Conservation (phyloP, 1,284 basidiomycete species). For the Sanghuangporus weigelae region DNA sequence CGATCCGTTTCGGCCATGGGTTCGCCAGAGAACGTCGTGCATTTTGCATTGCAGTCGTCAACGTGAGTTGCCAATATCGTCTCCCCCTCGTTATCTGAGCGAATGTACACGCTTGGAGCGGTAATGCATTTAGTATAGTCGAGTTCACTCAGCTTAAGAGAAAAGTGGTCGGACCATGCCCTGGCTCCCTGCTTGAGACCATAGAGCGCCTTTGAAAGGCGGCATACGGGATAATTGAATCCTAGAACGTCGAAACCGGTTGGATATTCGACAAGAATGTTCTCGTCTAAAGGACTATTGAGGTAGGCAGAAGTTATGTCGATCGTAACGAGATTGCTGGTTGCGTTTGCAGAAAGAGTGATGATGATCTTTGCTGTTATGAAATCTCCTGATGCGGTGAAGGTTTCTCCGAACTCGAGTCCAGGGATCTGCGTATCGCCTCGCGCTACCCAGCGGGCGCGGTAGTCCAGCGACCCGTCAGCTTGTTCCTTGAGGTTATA, state of each 20-base stretch:
- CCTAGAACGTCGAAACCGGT: neutral
- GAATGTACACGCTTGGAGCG: neutral
- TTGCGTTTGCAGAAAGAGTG: neutral
- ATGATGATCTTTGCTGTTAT: neutral
- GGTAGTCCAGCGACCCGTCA: conserved; percentile 19
- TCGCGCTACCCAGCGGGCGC: conserved; percentile 22
- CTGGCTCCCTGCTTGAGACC: neutral
- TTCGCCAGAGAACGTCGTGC: neutral
- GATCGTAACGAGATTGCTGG: neutral
- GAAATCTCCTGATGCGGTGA: neutral
- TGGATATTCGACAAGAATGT: neutral
- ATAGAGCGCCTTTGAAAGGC: neutral
- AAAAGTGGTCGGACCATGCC: neutral
- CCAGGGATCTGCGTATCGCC: conserved; percentile 24
- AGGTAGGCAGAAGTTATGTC: conserved; percentile 5
- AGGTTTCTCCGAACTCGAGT: neutral
- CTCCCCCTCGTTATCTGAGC: neutral
- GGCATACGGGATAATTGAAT: neutral
- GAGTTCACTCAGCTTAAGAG: neutral
- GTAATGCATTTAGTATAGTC: neutral
- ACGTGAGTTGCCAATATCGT: conserved; percentile 1
- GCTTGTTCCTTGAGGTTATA: conserved; percentile 21
- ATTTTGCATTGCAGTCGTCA: conserved; percentile 2
- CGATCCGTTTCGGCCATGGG: neutral
- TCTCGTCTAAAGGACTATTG: neutral